phyloP scores from a whole-genome alignment of 176 grass and related monocot genomes.

The Rhynchospora tenuis region DNA sequence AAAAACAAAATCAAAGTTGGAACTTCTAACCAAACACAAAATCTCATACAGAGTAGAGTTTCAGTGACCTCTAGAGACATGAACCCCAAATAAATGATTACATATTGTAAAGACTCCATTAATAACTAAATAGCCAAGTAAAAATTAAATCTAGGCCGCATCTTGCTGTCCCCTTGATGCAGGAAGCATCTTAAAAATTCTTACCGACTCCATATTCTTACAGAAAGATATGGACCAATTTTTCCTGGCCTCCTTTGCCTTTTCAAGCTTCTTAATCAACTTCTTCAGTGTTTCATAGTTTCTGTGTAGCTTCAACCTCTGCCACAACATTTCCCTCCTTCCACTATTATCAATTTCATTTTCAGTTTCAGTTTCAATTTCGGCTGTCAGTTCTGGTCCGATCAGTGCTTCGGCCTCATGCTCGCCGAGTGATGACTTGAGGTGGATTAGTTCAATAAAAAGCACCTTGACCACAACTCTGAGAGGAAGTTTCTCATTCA shows the following conservation, averaged over 20 bases:
- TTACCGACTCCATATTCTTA: background rate
- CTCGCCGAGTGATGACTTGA: constrained; percentile 24
- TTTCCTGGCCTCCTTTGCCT: constrained; percentile 30
- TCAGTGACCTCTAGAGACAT: background rate
- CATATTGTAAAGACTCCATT: background rate
- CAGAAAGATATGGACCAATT: background rate
- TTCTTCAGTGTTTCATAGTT: constrained; percentile 65
- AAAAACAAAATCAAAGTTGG: background rate
- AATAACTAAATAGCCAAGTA: background rate
- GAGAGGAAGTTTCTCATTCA: constrained; percentile 75
- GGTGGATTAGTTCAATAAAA: constrained; percentile 77
- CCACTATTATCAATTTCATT: background rate
- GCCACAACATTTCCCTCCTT: constrained; percentile 28
- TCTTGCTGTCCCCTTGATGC: background rate
- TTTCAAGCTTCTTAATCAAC: constrained; percentile 54
- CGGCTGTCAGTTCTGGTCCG: background rate
- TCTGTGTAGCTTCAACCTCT: constrained; percentile 62
- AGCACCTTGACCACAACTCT: constrained; percentile 78
- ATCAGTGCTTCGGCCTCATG: constrained; percentile 31
- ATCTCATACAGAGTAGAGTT: background rate
- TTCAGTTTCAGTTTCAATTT: background rate
- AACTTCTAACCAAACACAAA: background rate
- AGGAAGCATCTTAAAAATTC: background rate
- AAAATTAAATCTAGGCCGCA: background rate
- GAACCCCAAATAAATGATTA: no score